phyloP scores from a whole-genome alignment of 2,329 filamentous ascomycete species.

The Sclerotinia spermophila region DNA sequence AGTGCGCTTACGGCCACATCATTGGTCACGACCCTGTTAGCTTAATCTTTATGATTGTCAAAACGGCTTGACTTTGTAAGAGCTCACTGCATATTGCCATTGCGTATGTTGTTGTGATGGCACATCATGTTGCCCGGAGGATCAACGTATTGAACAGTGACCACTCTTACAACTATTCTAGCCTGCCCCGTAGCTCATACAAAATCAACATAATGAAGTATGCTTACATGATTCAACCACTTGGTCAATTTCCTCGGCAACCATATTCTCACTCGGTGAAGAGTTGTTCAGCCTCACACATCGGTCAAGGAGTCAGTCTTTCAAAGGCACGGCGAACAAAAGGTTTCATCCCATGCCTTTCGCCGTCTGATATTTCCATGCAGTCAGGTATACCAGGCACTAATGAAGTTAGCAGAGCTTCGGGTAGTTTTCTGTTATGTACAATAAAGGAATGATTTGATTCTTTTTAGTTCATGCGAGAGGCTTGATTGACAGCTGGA shows the following conservation, averaged over 20 bases:
- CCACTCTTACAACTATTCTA: background rate
- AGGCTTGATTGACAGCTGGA: background rate
- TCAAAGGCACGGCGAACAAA: background rate
- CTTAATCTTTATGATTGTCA: background rate
- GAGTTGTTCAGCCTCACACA: background rate
- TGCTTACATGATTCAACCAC: background rate
- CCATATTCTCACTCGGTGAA: conserved; percentile 3
- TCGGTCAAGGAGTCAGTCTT: background rate
- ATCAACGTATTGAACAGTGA: background rate
- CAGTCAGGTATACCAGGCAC: too few species aligned
- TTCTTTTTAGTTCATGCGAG: background rate
- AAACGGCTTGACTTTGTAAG: background rate
- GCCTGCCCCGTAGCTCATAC: background rate
- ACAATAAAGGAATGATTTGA: background rate
- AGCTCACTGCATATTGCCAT: background rate
- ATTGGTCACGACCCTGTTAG: background rate
- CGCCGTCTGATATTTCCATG: background rate
- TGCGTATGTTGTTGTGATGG: background rate
- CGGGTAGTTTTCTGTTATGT: too few species aligned
- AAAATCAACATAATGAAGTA: background rate
- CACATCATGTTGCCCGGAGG: background rate
- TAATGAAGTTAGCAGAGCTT: background rate
- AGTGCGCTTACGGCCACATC: conserved; percentile 6
- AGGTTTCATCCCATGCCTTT: background rate
- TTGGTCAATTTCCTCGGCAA: background rate